Percentiles rank a stretch among this genome's conserved stretches.
phyloP scores from a whole-genome alignment of 176 grass and related monocot genomes.

The Ensete ventricosum region DNA sequence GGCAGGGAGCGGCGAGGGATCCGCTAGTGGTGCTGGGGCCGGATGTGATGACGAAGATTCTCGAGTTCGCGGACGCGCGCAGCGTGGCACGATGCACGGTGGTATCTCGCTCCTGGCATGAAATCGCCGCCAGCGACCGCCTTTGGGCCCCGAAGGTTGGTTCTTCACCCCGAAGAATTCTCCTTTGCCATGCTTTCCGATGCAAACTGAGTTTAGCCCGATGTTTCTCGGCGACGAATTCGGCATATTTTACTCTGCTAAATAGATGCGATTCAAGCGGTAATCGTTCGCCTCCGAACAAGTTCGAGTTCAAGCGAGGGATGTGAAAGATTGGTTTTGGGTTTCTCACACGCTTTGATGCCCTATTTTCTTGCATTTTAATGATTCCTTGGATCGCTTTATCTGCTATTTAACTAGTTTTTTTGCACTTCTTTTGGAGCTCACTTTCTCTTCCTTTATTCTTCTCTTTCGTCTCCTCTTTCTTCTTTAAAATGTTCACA shows the following conservation, averaged over 20 bases:
- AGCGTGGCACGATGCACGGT: slow-evolving; percentile 67
- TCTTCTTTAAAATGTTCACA: too few species aligned
- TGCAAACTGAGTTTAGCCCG: background rate
- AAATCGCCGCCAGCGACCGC: slow-evolving; percentile 40
- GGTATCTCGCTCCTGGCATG: slow-evolving; percentile 46
- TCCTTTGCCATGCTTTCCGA: background rate
- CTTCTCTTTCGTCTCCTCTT: too few species aligned
- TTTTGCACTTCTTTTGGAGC: too few species aligned
- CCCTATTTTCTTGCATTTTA: too few species aligned
- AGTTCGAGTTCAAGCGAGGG: background rate
- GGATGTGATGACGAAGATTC: slow-evolving; percentile 44
- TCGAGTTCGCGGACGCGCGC: slow-evolving; percentile 50
- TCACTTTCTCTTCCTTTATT: too few species aligned
- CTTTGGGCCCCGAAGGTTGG: slow-evolving; percentile 63
- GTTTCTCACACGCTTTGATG: background rate
- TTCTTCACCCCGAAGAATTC: background rate
- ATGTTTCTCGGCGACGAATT: background rate
- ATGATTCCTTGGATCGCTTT: too few species aligned
- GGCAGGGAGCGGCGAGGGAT: slow-evolving; percentile 13
- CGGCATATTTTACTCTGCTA: background rate
- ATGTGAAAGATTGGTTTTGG: background rate
- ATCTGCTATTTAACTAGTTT: too few species aligned
- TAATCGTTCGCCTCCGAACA: too few species aligned
- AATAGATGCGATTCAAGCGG: too few species aligned
- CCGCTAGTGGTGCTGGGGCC: slow-evolving; percentile 42